A percentile compares a stretch with the other conserved stretches of the same genome.
Conservation (phyloP, 2,329 filamentous ascomycete species). For the Ascochyta pisi region DNA sequence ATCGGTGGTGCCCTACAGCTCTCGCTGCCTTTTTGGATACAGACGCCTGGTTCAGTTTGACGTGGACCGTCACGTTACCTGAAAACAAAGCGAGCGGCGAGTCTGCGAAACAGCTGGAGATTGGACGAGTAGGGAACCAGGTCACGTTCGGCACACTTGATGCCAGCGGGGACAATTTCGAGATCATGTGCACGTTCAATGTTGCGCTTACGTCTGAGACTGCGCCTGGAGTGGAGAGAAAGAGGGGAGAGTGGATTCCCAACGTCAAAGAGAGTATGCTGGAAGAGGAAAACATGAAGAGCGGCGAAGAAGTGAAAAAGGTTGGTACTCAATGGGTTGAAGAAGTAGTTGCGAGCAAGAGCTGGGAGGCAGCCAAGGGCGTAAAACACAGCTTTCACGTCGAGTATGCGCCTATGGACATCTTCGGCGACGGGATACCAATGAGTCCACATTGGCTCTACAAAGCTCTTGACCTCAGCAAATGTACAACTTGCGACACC, state of each 20-base stretch:
- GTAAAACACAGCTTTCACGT: conserved; percentile 27
- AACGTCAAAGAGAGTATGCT: conserved; percentile 32
- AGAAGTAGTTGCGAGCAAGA: conserved; percentile 5
- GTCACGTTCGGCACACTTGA: conserved; percentile 33
- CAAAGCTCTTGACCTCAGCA: conserved; percentile 11
- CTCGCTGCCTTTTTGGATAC: conserved; percentile 29
- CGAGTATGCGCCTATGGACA: conserved; percentile 36
- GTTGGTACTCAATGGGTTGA: conserved; percentile 6
- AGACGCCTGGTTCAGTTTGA: conserved; percentile 36
- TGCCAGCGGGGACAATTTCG: conserved; percentile 26
- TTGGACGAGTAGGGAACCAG: conserved; percentile 31
- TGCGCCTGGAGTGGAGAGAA: not conserved
- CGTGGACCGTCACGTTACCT: conserved; percentile 23
- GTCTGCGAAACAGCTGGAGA: conserved; percentile 26
- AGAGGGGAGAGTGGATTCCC: conserved; percentile 26
- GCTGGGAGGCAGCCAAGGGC: conserved; percentile 27
- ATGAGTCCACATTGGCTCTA: conserved; percentile 36
- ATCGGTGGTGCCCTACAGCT: conserved; percentile 28
- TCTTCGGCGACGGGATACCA: conserved; percentile 33
- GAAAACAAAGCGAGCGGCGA: conserved; percentile 1
- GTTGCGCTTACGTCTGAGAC: conserved; percentile 1
- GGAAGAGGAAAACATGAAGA: conserved; percentile 22
- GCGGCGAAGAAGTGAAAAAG: conserved; percentile 17
- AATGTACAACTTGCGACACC: conserved; percentile 23
- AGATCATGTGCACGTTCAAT: conserved; percentile 31